phyloP scores from a whole-genome alignment of 1,284 basidiomycete species.

The Rhodotorula glutinis region DNA sequence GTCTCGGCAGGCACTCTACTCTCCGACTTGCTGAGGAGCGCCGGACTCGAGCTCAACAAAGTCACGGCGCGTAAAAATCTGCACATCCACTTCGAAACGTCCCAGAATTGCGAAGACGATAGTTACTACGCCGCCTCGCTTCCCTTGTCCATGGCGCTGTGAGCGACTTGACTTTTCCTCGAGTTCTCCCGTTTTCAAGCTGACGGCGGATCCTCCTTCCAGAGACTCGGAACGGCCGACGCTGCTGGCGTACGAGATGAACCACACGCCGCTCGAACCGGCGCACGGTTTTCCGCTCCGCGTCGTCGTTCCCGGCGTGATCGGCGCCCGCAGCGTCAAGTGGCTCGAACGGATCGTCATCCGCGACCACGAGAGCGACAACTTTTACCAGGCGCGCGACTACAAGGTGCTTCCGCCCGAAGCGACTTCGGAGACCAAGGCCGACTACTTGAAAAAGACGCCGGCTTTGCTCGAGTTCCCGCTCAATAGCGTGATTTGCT shows the following conservation, averaged over 20 bases:
- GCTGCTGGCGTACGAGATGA: conserved; percentile 62
- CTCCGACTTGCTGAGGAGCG: not conserved
- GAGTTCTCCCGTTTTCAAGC: no score
- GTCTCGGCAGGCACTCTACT: conserved; percentile 15
- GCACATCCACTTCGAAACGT: conserved; percentile 39
- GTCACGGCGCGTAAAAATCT: not conserved
- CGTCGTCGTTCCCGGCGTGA: conserved; percentile 59
- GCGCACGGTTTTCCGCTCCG: conserved; percentile 60
- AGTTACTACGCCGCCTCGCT: conserved; percentile 34
- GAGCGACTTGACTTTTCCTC: not conserved
- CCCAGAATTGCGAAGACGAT: conserved; percentile 37
- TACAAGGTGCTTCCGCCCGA: conserved; percentile 39
- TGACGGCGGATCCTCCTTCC: not conserved
- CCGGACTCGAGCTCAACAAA: conserved; percentile 15
- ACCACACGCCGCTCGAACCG: conserved; percentile 57
- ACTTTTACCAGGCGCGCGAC: conserved; percentile 35
- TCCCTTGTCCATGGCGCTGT: conserved; percentile 35
- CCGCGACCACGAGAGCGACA: conserved; percentile 21
- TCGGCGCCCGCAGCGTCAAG: conserved; percentile 60
- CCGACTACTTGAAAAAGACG: conserved; percentile 25
- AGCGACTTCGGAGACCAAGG: conserved; percentile 30
- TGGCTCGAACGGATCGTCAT: conserved; percentile 57
- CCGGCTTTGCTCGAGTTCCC: conserved; percentile 24
- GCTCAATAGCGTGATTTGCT: conserved; percentile 34
- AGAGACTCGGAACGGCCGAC: conserved; percentile 45